Evolutionary conservation across 2,329 filamentous ascomycete species (phyloP).

Genomic region (Phialophora tarda): DNA sequence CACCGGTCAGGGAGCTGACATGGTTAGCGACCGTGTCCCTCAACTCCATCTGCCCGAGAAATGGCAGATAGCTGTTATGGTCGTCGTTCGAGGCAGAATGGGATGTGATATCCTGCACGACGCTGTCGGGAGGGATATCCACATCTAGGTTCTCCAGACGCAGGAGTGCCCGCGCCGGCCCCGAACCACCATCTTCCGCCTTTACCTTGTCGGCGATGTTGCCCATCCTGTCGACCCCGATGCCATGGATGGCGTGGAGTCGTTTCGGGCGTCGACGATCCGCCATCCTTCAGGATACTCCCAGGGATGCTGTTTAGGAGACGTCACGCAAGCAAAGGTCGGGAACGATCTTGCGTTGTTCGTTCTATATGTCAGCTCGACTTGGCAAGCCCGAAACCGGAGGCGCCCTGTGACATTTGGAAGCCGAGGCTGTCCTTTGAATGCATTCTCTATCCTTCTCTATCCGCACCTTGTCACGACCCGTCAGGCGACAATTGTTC

Average conservation of each 20-base stretch:
- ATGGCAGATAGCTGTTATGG: slow-evolving; percentile 29
- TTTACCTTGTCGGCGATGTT: slow-evolving; percentile 21
- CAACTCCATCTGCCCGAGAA: slow-evolving; percentile 21
- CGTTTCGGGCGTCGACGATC: slow-evolving; percentile 16
- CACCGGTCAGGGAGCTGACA: slow-evolving; percentile 13
- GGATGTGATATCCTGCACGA: slow-evolving; percentile 6
- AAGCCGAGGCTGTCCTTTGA: not conserved
- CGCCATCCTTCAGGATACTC: not conserved
- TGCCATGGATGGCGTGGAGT: slow-evolving; percentile 17
- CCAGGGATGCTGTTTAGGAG: not conserved
- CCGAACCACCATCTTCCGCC: not conserved
- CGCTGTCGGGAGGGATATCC: slow-evolving; percentile 23
- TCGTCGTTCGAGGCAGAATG: slow-evolving; percentile 17
- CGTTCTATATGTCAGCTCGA: not conserved
- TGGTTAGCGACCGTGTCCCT: slow-evolving; percentile 23
- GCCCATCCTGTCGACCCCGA: slow-evolving; percentile 30
- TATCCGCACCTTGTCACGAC: not conserved
- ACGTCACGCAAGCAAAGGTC: not conserved
- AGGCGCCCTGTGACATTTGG: slow-evolving; percentile 1
- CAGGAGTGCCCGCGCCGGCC: slow-evolving; percentile 1
- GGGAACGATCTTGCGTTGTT: not conserved
- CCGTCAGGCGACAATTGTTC: not conserved
- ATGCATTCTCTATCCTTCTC: not conserved
- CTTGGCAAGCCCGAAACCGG: not conserved
- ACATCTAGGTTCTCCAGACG: slow-evolving; percentile 29